Evolutionary conservation across 2,329 filamentous ascomycete species (phyloP).

Genomic region (Aspergillus sp.): DNA sequence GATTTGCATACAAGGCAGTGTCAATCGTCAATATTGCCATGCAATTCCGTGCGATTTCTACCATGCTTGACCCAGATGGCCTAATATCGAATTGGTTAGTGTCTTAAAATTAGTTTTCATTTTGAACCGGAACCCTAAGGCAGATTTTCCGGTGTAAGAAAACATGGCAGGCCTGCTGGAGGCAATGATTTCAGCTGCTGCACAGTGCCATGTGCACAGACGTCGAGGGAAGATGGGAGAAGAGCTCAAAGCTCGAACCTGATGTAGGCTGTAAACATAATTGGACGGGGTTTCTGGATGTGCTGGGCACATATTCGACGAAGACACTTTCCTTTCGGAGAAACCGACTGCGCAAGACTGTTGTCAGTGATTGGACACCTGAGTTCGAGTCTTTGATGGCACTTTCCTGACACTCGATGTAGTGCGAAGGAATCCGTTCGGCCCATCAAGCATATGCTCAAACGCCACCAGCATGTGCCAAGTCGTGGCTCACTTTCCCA

Average conservation of each 20-base stretch:
- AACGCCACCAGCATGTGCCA: slow-evolving; percentile 7
- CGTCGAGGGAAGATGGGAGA: neutral
- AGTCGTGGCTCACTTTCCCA: slow-evolving; percentile 6
- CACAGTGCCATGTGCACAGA: neutral
- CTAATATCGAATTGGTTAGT: neutral
- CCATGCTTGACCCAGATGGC: neutral
- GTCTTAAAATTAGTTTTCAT: neutral
- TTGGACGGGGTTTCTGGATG: neutral
- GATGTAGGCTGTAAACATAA: neutral
- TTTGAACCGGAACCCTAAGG: neutral
- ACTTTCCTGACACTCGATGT: neutral
- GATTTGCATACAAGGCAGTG: neutral
- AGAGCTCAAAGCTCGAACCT: neutral
- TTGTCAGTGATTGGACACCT: neutral
- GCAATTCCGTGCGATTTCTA: neutral
- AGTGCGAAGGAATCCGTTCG: neutral
- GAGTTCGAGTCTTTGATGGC: neutral
- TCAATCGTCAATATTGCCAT: neutral
- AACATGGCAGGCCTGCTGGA: neutral
- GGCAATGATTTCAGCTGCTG: neutral
- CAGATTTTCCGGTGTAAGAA: neutral
- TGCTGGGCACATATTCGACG: neutral
- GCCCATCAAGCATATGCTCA: neutral
- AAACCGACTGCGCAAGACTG: neutral
- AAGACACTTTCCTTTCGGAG: neutral